Conservation (phyloP, 1,284 basidiomycete species). For the Leccinum laetum region DNA sequence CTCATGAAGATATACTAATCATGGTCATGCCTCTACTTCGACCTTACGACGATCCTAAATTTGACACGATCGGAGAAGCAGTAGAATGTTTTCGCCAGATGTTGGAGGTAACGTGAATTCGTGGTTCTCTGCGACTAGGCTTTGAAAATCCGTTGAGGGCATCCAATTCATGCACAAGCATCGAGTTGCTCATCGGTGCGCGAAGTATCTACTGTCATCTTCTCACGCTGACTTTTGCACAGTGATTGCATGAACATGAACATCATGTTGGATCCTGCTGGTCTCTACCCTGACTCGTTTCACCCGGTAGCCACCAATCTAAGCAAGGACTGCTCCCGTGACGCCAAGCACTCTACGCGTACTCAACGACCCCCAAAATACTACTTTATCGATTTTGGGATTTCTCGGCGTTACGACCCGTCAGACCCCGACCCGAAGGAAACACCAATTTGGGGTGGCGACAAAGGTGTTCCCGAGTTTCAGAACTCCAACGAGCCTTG, state of each 20-base stretch:
- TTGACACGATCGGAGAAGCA: slow-evolving; percentile 35
- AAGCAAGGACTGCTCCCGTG: slow-evolving; percentile 5
- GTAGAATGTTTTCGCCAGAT: slow-evolving; percentile 36
- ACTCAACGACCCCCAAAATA: slow-evolving; percentile 22
- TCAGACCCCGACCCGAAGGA: too few species aligned
- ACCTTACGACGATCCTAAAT: slow-evolving; percentile 22
- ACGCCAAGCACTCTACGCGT: slow-evolving; percentile 11
- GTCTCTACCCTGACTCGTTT: background rate
- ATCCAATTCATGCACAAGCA: too few species aligned
- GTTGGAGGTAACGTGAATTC: slow-evolving; percentile 33
- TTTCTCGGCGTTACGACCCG: background rate
- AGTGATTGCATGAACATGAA: too few species aligned
- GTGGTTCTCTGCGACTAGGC: fast-evolving
- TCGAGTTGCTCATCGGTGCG: too few species aligned
- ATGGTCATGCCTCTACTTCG: slow-evolving; percentile 36
- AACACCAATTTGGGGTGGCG: too few species aligned
- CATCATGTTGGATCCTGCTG: too few species aligned
- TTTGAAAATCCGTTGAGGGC: background rate
- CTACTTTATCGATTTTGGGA: background rate
- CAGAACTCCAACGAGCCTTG: too few species aligned
- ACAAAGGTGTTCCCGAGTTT: too few species aligned
- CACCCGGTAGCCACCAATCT: slow-evolving; percentile 2
- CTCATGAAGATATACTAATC: slow-evolving; percentile 13
- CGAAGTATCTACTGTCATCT: background rate
- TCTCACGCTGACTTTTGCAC: slow-evolving; percentile 11